Conservation (phyloP, 2,329 filamentous ascomycete species). For the Ilyonectria sp. region DNA sequence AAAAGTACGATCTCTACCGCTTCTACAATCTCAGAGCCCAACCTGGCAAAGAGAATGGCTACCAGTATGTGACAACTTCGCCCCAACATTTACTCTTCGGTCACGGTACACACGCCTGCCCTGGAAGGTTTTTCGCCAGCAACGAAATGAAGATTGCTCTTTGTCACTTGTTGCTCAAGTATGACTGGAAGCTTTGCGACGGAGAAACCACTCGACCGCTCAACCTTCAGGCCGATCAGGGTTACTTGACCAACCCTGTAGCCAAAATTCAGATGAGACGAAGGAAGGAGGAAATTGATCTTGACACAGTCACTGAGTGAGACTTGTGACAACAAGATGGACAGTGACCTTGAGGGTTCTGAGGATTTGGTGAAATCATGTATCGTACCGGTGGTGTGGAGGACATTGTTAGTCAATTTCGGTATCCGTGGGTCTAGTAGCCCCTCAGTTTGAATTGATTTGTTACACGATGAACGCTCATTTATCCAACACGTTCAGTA, state of each 20-base stretch:
- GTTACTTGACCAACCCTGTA: conserved; percentile 4
- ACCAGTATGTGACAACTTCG: conserved; percentile 65
- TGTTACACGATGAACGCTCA: no score
- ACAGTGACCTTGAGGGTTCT: not conserved
- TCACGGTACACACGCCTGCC: conserved; percentile 67
- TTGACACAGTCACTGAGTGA: not conserved
- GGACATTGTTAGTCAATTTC: no score
- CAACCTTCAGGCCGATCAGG: conserved; percentile 13
- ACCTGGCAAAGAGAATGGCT: conserved; percentile 46
- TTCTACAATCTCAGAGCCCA: conserved; percentile 59
- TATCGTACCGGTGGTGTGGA: no score
- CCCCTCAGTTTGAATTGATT: no score
- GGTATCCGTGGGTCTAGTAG: no score
- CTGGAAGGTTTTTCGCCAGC: conserved; percentile 67
- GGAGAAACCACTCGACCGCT: conserved; percentile 12
- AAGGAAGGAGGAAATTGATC: conserved; percentile 15
- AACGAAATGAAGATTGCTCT: conserved; percentile 67
- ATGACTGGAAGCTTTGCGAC: conserved; percentile 60
- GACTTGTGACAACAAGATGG: not conserved
- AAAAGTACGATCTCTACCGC: conserved; percentile 62
- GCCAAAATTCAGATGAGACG: conserved; percentile 1
- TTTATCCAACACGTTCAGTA: no score
- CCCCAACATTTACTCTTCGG: conserved; percentile 65
- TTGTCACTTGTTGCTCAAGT: conserved; percentile 63
- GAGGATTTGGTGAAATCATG: not conserved